Percentiles rank a stretch among this genome's conserved stretches.
phyloP scores from a whole-genome alignment of 208 protist species.

The Leptomonas pyrrhocoris region DNA sequence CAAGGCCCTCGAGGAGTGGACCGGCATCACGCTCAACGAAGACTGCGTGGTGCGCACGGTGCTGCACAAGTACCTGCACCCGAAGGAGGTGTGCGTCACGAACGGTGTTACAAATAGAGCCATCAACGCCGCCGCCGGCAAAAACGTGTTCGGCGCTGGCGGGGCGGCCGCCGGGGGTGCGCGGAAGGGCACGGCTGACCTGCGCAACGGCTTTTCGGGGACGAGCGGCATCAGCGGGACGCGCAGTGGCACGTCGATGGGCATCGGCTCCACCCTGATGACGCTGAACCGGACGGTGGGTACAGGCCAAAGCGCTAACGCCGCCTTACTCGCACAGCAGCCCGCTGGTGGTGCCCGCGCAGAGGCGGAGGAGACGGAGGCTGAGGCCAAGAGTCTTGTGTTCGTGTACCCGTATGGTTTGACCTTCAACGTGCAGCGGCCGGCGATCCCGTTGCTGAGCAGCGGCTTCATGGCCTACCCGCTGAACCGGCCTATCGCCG shows the following conservation, averaged over 20 bases:
- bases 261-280: conserved; percentile 36
- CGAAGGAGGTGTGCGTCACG: conserved; percentile 94
- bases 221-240: conserved; percentile 7
- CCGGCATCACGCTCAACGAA: conserved; percentile 92
- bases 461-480: conserved; percentile 96
- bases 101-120: conserved; percentile 95
- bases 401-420: conserved; percentile 96
- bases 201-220: conserved; percentile 18
- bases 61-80: conserved; percentile 96
- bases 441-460: conserved; percentile 93
- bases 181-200: background rate
- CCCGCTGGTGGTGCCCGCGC: background rate
- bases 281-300: conserved; percentile 73
- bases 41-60: conserved; percentile 95
- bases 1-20: conserved; percentile 84
- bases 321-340: conserved; percentile 20
- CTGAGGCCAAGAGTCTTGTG: conserved; percentile 64
- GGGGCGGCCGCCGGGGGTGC: background rate
- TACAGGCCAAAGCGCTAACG: conserved; percentile 32
- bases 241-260: conserved; percentile 27
- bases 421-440: conserved; percentile 94
- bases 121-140: conserved; percentile 93
- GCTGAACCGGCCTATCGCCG: conserved; percentile 92
- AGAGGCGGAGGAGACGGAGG: conserved; percentile 34
- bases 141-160: conserved; percentile 66